Percentiles rank a stretch among this genome's conserved stretches.
These are phyloP conservation scores for Lecanicillium sp. DNA, from an alignment of 2,329 filamentous ascomycete genomes.

Conservation along the genomic window DNA sequence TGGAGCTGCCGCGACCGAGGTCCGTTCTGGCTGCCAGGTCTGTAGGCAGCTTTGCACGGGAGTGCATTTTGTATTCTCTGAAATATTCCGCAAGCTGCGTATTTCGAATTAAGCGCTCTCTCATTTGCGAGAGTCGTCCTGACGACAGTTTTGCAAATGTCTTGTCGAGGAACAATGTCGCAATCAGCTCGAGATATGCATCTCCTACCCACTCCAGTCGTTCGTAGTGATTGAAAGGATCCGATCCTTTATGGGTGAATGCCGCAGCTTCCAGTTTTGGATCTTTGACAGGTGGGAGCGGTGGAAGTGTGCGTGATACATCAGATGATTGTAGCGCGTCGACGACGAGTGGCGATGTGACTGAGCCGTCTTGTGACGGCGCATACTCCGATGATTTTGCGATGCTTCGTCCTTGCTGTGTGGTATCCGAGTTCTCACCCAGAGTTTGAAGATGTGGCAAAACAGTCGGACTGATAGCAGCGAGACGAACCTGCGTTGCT, in stretches of 20 bases:
- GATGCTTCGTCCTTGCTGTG: not conserved
- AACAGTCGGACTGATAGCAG: not conserved
- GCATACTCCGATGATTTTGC: not conserved
- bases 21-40: constrained; percentile 26
- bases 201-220: constrained; percentile 85
- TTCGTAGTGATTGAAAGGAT: constrained; percentile 52
- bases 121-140: constrained; percentile 65
- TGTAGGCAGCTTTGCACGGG: constrained; percentile 49
- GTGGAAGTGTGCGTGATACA: constrained; percentile 41
- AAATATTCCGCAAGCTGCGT: constrained; percentile 66
- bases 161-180: constrained; percentile 66
- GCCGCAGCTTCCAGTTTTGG: constrained; percentile 51
- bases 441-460: not conserved
- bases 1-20: constrained; percentile 21
- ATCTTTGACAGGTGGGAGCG: constrained; percentile 55
- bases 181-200: constrained; percentile 71
- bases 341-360: constrained; percentile 14
- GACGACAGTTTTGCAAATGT: constrained; percentile 59
- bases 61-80: constrained; percentile 61
- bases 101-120: constrained; percentile 77
- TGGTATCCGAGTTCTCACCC: not conserved
- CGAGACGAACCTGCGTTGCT: not conserved
- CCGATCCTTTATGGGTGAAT: constrained; percentile 57
- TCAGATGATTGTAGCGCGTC: constrained; percentile 44
- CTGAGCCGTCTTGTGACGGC: constrained; percentile 1